phyloP scores from a whole-genome alignment of 768 basidiomycete species.

The Sporobolomyces roseus region DNA sequence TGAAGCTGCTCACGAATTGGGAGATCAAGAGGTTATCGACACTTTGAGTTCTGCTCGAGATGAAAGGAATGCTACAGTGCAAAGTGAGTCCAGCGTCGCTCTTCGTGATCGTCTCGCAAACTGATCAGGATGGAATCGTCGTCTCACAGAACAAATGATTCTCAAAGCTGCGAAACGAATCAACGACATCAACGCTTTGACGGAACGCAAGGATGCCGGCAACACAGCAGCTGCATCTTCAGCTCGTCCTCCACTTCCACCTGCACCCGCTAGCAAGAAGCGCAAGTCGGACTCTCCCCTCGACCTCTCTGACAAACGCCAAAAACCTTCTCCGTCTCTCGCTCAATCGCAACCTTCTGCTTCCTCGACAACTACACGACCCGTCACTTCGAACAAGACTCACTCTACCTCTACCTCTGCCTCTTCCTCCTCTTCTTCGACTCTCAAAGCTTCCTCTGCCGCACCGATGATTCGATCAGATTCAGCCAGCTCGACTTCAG shows the following conservation, averaged over 20 bases:
- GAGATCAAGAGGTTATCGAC: not conserved
- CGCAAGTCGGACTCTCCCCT: not conserved
- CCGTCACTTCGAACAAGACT: too few relatives aligned
- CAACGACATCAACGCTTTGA: not conserved
- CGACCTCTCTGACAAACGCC: not conserved
- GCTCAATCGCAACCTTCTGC: not conserved
- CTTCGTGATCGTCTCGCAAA: too few relatives aligned
- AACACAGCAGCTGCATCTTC: not conserved
- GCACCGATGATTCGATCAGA: slow-evolving; percentile 11
- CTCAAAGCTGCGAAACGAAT: not conserved
- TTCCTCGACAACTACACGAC: too few relatives aligned
- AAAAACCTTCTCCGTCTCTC: not conserved
- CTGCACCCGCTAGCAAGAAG: not conserved
- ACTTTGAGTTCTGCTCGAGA: not conserved
- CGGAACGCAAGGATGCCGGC: not conserved
- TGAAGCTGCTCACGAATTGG: not conserved
- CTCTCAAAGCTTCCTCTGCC: too few relatives aligned
- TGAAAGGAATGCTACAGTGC: not conserved
- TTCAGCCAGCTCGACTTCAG: not conserved
- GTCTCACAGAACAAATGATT: not conserved
- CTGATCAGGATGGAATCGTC: too few relatives aligned
- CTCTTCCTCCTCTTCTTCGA: not conserved
- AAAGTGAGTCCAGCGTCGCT: not conserved
- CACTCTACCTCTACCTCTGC: not conserved
- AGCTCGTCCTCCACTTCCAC: not conserved